A percentile compares a stretch with the other conserved stretches of the same genome.
phyloP scores from a whole-genome alignment of 257 asterid genomes.

The Capsicum chinense region DNA sequence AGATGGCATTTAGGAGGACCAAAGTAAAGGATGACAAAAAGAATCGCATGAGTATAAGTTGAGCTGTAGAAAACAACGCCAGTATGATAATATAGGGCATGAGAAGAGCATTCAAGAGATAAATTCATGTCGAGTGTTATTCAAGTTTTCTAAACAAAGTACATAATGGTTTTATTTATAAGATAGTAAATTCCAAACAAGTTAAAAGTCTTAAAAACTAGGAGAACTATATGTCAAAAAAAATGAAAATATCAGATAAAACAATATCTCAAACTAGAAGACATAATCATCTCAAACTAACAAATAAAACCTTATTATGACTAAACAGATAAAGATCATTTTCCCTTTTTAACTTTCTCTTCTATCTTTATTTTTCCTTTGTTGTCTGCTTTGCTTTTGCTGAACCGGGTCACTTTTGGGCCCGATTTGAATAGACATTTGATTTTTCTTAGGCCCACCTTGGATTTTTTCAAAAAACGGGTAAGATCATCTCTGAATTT shows the following conservation, averaged over 20 bases:
- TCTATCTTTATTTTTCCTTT: no score
- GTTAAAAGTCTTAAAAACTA: not conserved
- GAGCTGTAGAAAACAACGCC: not conserved
- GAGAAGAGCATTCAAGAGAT: not conserved
- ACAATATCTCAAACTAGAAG: conserved; percentile 2
- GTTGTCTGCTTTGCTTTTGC: no score
- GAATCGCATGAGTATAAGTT: not conserved
- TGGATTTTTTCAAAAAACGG: not conserved
- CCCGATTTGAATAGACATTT: no score
- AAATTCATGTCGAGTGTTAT: not conserved
- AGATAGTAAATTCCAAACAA: not conserved
- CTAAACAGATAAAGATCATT: not conserved
- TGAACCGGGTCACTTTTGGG: no score
- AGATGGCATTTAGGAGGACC: not conserved
- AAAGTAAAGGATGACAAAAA: not conserved
- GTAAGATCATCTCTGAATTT: not conserved
- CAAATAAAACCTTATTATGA: not conserved
- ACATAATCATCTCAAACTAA: conserved; percentile 3
- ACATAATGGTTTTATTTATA: not conserved
- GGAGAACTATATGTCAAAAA: not conserved
- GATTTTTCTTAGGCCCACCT: no score
- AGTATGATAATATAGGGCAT: not conserved
- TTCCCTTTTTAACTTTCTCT: no score
- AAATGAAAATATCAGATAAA: not conserved
- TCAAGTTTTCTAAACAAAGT: not conserved